phyloP scores from a whole-genome alignment of 2,329 filamentous ascomycete species.

The Alternaria triticimaculans region DNA sequence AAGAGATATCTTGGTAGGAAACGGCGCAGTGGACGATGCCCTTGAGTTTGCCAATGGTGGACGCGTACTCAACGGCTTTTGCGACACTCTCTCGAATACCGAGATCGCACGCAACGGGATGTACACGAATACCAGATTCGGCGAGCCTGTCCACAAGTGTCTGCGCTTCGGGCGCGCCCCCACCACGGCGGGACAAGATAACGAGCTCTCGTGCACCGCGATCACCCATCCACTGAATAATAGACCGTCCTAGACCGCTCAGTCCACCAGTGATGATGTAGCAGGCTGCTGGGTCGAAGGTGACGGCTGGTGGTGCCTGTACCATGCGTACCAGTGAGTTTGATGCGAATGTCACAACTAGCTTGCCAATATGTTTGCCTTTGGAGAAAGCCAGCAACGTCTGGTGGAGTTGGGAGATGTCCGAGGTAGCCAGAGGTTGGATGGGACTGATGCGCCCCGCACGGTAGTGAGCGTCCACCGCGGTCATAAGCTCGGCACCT shows the following conservation, averaged over 20 bases:
- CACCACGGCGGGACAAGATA: conserved; percentile 14
- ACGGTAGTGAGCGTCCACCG: conserved; percentile 7
- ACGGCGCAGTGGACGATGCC: conserved; percentile 23
- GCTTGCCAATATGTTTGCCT: conserved; percentile 22
- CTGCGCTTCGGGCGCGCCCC: background rate
- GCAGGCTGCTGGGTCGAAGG: conserved; percentile 14
- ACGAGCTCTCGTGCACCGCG: conserved; percentile 24
- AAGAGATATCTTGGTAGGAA: conserved; percentile 8
- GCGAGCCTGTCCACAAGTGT: background rate
- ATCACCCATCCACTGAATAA: conserved; percentile 24
- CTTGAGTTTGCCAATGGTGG: conserved; percentile 2
- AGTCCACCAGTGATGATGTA: conserved; percentile 30
- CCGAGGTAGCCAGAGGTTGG: background rate
- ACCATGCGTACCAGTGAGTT: conserved; percentile 8
- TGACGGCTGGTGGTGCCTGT: background rate
- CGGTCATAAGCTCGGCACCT: conserved; percentile 2
- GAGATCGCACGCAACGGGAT: conserved; percentile 12
- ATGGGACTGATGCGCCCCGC: conserved; percentile 7
- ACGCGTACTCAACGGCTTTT: background rate
- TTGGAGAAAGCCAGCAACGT: conserved; percentile 14
- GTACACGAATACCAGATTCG: background rate
- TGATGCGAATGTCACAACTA: conserved; percentile 12
- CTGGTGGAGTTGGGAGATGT: conserved; percentile 13
- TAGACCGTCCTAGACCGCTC: conserved; percentile 25
- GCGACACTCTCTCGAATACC: conserved; percentile 3